Conservation (phyloP, 305 asterid species). For the Fraxinus sp. region DNA sequence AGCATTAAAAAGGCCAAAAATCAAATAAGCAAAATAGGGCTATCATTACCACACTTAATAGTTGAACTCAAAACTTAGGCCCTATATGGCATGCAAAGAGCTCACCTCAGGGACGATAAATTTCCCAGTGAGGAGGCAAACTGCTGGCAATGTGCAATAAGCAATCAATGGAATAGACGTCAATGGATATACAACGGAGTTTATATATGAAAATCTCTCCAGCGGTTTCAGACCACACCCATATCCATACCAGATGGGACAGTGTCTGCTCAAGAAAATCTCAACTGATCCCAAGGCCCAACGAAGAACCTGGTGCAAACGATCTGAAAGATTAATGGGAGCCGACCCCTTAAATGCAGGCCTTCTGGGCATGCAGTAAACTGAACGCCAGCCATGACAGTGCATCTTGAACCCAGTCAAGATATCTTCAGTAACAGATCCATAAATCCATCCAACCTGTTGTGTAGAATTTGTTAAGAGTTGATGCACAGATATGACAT, state of each 20-base stretch:
- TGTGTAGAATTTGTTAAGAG: constrained; percentile 3
- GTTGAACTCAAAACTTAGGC: background rate
- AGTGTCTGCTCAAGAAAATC: constrained; percentile 82
- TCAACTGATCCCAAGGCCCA: constrained; percentile 99
- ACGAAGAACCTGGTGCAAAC: constrained; percentile 90
- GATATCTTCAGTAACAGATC: constrained; percentile 94
- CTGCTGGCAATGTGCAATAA: constrained; percentile 88
- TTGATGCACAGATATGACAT: background rate
- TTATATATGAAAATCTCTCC: constrained; percentile 87
- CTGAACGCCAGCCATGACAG: constrained; percentile 95
- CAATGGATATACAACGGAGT: constrained; percentile 82
- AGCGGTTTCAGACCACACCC: constrained; percentile 88
- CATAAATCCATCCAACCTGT: constrained; percentile 96
- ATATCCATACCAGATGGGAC: constrained; percentile 97
- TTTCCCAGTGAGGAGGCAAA: constrained; percentile 86
- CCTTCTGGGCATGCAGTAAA: constrained; percentile 78
- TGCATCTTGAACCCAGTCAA: constrained; percentile 97
- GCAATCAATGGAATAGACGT: constrained; percentile 83
- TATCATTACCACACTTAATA: background rate
- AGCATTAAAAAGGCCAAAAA: background rate
- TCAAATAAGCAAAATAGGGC: background rate
- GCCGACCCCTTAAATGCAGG: constrained; percentile 96
- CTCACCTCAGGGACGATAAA: constrained; percentile 90
- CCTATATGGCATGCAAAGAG: background rate
- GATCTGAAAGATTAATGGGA: constrained; percentile 94